These are phyloP conservation scores for Ceratobasidium theobromae DNA, from an alignment of 1,284 basidiomycete species.

Conservation along the genomic window DNA sequence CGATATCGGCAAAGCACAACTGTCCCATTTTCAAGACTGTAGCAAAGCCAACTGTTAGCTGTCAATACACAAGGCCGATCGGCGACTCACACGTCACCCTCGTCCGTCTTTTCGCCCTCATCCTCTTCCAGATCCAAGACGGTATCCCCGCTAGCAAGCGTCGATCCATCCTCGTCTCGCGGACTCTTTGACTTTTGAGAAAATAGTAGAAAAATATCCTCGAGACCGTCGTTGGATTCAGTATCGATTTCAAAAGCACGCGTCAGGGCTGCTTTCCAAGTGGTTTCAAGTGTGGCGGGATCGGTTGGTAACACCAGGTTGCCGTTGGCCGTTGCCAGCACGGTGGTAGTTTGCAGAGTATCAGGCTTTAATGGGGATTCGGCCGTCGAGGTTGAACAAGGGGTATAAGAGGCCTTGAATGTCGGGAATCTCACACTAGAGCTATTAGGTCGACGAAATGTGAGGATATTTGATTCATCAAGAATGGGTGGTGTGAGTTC, in stretches of 20 bases:
- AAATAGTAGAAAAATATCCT: constrained; percentile 27
- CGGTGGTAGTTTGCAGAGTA: too few species aligned
- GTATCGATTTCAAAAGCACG: constrained; percentile 29
- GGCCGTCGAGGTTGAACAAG: too few species aligned
- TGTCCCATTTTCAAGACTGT: constrained; percentile 19
- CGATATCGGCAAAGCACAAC: constrained; percentile 10
- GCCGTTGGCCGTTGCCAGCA: too few species aligned
- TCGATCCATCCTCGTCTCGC: constrained; percentile 2
- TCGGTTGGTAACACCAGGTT: not conserved
- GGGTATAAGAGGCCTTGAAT: not conserved
- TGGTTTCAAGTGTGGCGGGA: not conserved
- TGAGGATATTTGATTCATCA: constrained; percentile 28
- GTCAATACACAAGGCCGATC: too few species aligned
- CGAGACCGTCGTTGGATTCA: constrained; percentile 32
- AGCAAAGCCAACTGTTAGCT: not conserved
- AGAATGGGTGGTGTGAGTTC: not conserved
- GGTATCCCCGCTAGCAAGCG: not conserved
- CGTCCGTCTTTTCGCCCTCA: constrained; percentile 30
- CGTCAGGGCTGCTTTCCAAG: constrained; percentile 30
- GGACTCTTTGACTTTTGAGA: constrained; percentile 12
- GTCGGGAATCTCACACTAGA: constrained; percentile 7
- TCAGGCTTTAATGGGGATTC: too few species aligned
- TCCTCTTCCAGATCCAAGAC: not conserved
- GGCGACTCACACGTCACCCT: not conserved
- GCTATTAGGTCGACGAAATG: not conserved